Base-by-base conservation (phyloP, 768 basidiomycete species). In the Kondoa malvinella region DNA sequence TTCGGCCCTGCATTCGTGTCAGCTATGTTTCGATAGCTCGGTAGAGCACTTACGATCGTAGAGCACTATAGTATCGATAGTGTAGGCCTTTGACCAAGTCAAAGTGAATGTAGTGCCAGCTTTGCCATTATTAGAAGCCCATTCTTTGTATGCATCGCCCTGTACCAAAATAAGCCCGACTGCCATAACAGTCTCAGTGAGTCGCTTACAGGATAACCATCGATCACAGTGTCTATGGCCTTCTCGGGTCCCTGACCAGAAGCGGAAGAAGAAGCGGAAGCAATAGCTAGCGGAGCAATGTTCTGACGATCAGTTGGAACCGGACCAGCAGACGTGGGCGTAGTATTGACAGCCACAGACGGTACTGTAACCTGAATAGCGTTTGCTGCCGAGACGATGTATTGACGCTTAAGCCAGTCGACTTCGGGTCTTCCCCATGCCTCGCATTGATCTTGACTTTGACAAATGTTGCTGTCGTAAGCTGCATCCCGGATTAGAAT, bases 391-490 rank as follows among this genome's bases (percentile, higher is more conserved):
- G 64, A 69, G 34, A 70, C 70, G 30, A 62, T 29, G 61, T 71
- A 72, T 57, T 72, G 72, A 25, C 72, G 66, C 15, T 31, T 29
- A 2, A 72, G 61, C 72, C 72, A 72, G 56, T 66, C 69, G 0
- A 66, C 34, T 34, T 72, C 72, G 0, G 59, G 68, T 3, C 72
- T 68, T 4, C 72, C 72, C 1, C 62, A 29, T 30, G 30, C 32
- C 1, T 29, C 34, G 56, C 68, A 70, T n/a, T 25, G 25, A 1
- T 17, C n/a, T 60, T 65, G 66, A 0, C 61, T 33, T 59, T 71
- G 70, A 67, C 72, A 72, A 66, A 70, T 69, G 27, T 64, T 68
- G 1, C 34, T 33, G 68, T 72, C 72, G 65, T 61, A 72, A 4
- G 72, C 58, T 59, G 12, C 12, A 31, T 14, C 4, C 12, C 14